A percentile compares a stretch with the other conserved stretches of the same genome.
These are phyloP conservation scores for Leccinum obscurum DNA, from an alignment of 768 basidiomycete genomes.

Conservation along the genomic window DNA sequence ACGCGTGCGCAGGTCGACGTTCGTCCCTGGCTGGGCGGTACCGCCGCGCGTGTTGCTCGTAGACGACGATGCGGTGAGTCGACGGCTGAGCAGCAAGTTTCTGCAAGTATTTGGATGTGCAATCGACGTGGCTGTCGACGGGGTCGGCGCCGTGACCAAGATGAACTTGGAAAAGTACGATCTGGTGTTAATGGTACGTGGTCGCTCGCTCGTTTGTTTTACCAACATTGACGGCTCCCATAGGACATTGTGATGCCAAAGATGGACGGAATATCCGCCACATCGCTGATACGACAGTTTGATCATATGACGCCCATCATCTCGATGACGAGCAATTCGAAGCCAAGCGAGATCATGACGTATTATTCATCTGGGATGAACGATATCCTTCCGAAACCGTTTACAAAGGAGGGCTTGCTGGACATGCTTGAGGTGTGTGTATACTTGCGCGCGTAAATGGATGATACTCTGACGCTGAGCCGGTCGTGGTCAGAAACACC, in stretches of 20 bases:
- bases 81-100: constrained; percentile 89
- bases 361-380: constrained; percentile 83
- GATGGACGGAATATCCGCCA: constrained; percentile 86
- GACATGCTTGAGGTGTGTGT: constrained; percentile 83
- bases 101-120: constrained; percentile 94
- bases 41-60: constrained; percentile 90
- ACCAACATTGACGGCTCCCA: not conserved
- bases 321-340: constrained; percentile 95
- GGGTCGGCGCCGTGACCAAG: constrained; percentile 88
- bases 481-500: constrained; percentile 60
- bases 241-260: constrained; percentile 97
- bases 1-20: constrained; percentile 73
- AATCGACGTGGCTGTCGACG: constrained; percentile 93
- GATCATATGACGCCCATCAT: constrained; percentile 96
- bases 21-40: constrained; percentile 88
- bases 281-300: constrained; percentile 91
- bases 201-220: not conserved
- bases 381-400: constrained; percentile 94
- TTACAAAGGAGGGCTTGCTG: constrained; percentile 89
- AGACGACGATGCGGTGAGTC: constrained; percentile 92
- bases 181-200: constrained; percentile 86
- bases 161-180: constrained; percentile 98
- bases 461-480: not conserved
- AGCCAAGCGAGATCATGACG: constrained; percentile 89
- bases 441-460: not conserved